Percentiles rank a stretch among this genome's conserved stretches.
These are phyloP conservation scores for Malus hybrid DNA, from an alignment of 331 rosid genomes.

Conservation along the genomic window DNA sequence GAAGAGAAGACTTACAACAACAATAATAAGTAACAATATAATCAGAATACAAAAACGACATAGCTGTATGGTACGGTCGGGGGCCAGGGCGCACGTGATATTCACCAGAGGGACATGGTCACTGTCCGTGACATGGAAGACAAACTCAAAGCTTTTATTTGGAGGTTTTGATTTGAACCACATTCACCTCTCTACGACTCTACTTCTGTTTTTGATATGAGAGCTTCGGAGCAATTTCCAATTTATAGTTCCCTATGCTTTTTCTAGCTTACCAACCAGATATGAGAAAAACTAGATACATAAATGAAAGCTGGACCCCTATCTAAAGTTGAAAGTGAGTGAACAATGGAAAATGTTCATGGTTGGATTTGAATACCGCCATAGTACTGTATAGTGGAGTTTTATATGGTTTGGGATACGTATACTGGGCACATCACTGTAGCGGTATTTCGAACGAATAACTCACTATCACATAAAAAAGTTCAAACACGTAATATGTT, in stretches of 20 bases:
- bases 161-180: background rate
- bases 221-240: background rate
- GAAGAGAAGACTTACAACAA: background rate
- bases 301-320: slow-evolving; percentile 4
- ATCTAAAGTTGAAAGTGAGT: background rate
- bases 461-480: background rate
- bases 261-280: background rate
- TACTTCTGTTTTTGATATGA: background rate
- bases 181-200: background rate
- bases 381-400: background rate
- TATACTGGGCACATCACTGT: background rate
- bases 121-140: slow-evolving; percentile 32
- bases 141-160: background rate
- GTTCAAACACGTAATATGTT: background rate
- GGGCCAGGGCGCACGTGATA: slow-evolving; percentile 37
- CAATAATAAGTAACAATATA: background rate
- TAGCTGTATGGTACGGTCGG: slow-evolving; percentile 16
- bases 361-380: background rate
- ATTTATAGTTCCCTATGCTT: background rate
- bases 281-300: background rate
- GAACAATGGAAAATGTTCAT: background rate
- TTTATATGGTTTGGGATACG: background rate
- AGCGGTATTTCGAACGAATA: background rate
- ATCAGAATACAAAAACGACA: slow-evolving; percentile 7
- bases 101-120: slow-evolving; percentile 31